A percentile compares a stretch with the other conserved stretches of the same genome.
phyloP scores from a whole-genome alignment of 208 protist species.

The Trypanosoma melophagium region DNA sequence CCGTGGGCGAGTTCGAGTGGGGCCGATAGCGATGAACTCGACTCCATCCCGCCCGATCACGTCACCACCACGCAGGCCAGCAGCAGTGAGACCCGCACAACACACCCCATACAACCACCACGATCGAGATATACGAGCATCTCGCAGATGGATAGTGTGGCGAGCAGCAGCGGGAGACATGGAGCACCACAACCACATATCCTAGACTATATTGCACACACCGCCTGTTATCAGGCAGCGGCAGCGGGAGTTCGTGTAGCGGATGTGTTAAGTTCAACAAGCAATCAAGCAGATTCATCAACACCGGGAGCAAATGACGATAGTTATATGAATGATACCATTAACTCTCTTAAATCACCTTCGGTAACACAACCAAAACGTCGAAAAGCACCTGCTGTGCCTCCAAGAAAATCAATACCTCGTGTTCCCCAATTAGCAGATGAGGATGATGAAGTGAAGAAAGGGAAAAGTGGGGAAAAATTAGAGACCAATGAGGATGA shows the following conservation, averaged over 20 bases:
- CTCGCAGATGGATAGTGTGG: no score
- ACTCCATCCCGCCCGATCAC: conserved; percentile 9
- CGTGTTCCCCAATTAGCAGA: neutral
- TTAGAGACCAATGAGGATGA: neutral
- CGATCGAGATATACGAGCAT: neutral
- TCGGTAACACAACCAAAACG: neutral
- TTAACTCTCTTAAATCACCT: neutral
- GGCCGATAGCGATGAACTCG: conserved; percentile 13
- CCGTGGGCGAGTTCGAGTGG: neutral
- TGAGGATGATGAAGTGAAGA: no score
- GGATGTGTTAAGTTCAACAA: neutral
- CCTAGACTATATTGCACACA: conserved; percentile 67
- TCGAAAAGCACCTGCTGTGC: conserved; percentile 6
- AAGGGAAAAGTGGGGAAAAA: neutral
- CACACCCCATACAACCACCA: neutral
- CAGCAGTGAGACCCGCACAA: neutral
- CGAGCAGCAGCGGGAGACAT: neutral
- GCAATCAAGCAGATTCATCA: neutral
- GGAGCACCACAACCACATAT: conserved; percentile 25
- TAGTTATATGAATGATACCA: conserved; percentile 2
- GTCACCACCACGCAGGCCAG: conserved; percentile 1
- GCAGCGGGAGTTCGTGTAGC: neutral
- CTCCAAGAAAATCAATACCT: neutral
- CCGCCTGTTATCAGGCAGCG: conserved; percentile 38
- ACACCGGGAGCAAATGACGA: conserved; percentile 1